A percentile compares a stretch with the other conserved stretches of the same genome.
phyloP scores from a whole-genome alignment of 2,329 filamentous ascomycete species.

The Gnomoniopsis smithogilvyi region DNA sequence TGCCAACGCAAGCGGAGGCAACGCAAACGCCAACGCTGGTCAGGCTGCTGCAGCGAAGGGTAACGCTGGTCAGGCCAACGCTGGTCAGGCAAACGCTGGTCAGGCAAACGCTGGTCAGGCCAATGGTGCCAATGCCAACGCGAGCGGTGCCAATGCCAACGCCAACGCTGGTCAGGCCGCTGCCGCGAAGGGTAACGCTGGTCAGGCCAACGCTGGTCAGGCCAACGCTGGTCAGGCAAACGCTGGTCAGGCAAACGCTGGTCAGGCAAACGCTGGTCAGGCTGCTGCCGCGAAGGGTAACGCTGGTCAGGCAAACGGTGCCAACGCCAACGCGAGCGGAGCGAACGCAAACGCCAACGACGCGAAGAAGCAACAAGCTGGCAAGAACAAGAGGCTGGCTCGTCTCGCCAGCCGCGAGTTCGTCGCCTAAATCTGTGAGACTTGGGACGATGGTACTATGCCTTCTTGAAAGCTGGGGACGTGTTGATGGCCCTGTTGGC shows the following conservation, averaged over 20 bases:
- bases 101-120: neutral
- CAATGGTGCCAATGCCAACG: conserved; percentile 3
- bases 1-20: neutral
- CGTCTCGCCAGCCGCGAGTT: conserved; percentile 10
- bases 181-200: conserved; percentile 19
- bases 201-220: conserved; percentile 18
- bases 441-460: neutral
- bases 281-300: neutral
- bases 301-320: neutral
- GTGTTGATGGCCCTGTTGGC: neutral
- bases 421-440: conserved; percentile 1
- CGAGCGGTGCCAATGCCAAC: conserved; percentile 17
- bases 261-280: neutral
- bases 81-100: conserved; percentile 22
- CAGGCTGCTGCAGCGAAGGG: neutral
- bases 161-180: neutral
- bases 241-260: neutral
- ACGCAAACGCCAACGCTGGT: conserved; percentile 3
- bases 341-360: neutral
- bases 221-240: neutral
- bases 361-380: neutral
- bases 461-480: neutral
- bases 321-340: neutral
- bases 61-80: neutral
- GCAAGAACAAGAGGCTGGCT: conserved; percentile 2